Conservation (phyloP, 106 monocot genomes). For the Gastrodia elata region DNA sequence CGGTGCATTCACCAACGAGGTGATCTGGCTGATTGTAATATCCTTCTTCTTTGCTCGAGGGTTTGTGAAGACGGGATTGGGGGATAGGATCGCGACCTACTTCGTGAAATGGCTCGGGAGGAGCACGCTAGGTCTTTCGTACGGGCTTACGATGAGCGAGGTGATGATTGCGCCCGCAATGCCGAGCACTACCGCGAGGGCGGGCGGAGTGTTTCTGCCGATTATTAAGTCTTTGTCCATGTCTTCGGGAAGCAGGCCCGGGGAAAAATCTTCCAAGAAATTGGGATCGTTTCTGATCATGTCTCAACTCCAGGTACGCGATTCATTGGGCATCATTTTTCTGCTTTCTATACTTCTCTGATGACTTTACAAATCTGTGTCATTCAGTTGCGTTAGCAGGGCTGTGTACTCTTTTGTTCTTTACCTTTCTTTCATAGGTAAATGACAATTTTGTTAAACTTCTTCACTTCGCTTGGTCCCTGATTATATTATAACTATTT, state of each 20-base stretch:
- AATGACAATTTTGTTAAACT: no score
- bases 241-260: constrained; percentile 67
- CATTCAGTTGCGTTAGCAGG: no score
- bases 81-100: constrained; percentile 74
- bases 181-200: constrained; percentile 93
- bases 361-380: neutral
- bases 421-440: no score
- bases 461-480: no score
- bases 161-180: constrained; percentile 83
- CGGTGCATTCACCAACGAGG: constrained; percentile 73
- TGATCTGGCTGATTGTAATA: constrained; percentile 92
- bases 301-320: constrained; percentile 83
- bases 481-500: no score
- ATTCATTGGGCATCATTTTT: neutral
- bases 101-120: constrained; percentile 90
- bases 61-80: constrained; percentile 91
- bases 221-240: constrained; percentile 84
- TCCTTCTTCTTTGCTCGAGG: constrained; percentile 97
- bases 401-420: no score
- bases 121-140: constrained; percentile 80
- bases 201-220: constrained; percentile 84
- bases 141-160: constrained; percentile 77
- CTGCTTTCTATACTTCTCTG: neutral
- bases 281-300: constrained; percentile 73
- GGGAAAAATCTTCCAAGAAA: constrained; percentile 53